These are phyloP conservation scores for Paramecium primaurelia DNA, from an alignment of 73 alveolate species.

Conservation along the genomic window DNA sequence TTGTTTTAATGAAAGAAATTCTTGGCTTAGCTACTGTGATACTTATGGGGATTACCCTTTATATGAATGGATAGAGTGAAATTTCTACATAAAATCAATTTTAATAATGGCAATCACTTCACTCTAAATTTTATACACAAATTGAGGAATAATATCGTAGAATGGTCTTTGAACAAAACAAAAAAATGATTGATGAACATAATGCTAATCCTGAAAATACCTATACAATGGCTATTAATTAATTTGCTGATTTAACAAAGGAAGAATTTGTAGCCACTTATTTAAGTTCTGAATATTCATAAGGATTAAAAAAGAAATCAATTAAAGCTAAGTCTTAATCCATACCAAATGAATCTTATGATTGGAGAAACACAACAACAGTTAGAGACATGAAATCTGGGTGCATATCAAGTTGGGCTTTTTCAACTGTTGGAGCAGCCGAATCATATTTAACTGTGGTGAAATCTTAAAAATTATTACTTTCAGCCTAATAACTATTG, in stretches of 20 bases:
- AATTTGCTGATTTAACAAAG: slow-evolving; percentile 15
- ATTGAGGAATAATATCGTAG: slow-evolving; percentile 29
- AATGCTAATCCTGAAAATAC: neutral
- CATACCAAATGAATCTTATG: neutral
- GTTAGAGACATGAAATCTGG: slow-evolving; percentile 64
- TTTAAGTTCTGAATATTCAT: neutral
- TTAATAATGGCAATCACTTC: neutral
- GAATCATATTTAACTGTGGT: slow-evolving; percentile 62
- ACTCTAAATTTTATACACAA: neutral
- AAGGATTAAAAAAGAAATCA: neutral
- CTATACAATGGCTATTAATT: neutral
- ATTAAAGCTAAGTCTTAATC: neutral
- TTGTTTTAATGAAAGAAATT: neutral
- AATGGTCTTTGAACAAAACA: neutral
- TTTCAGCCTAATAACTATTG: slow-evolving; percentile 71
- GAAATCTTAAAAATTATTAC: slow-evolving; percentile 3
- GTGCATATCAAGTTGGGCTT: slow-evolving; percentile 86
- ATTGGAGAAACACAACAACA: slow-evolving; percentile 74
- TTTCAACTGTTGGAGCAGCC: slow-evolving; percentile 71
- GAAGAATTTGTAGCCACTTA: slow-evolving; percentile 12
- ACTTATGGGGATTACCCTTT: neutral
- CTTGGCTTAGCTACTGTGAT: neutral
- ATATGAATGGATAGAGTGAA: neutral
- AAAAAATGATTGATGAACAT: neutral
- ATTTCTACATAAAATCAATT: neutral